Percentiles rank a stretch among this genome's conserved stretches.
These are phyloP conservation scores for Encephalitozoon romaleae DNA, from an alignment of 371 early-diverging fungal species.

Conservation along the genomic window DNA sequence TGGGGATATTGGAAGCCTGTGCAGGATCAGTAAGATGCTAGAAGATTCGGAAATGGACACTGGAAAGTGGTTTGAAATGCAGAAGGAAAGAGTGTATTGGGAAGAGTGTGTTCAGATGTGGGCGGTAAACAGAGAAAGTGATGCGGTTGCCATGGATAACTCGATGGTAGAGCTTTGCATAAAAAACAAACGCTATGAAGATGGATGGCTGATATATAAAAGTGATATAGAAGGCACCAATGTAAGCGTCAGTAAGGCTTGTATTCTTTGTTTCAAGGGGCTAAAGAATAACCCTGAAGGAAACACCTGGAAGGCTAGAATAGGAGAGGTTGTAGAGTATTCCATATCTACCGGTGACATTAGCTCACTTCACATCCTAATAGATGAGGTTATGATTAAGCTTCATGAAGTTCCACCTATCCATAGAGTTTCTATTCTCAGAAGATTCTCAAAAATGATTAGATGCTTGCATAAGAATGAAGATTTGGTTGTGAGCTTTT, in stretches of 20 bases:
- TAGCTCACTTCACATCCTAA: background rate
- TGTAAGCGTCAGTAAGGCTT: background rate
- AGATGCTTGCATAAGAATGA: background rate
- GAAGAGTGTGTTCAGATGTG: conserved; percentile 41
- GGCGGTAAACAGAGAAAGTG: conserved; percentile 28
- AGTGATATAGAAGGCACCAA: background rate
- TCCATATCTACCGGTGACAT: background rate
- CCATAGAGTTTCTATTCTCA: background rate
- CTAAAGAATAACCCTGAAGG: background rate
- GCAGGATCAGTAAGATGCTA: background rate
- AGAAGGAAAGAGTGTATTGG: conserved; percentile 37
- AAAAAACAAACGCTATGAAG: conserved; percentile 45
- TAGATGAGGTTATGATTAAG: background rate
- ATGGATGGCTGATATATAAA: conserved; percentile 54
- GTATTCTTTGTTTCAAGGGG: conserved; percentile 5
- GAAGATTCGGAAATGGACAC: background rate
- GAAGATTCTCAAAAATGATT: background rate
- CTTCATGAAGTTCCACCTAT: background rate
- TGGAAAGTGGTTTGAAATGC: conserved; percentile 16
- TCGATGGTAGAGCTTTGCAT: conserved; percentile 56
- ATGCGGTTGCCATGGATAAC: conserved; percentile 32
- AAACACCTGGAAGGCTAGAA: conserved; percentile 14
- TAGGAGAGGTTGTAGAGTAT: background rate
- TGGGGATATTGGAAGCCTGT: background rate
- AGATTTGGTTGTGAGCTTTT: conserved; percentile 2